Evolutionary conservation across 352 stramenopile species (phyloP).

Genomic region (Globisporangium ultimum): DNA sequence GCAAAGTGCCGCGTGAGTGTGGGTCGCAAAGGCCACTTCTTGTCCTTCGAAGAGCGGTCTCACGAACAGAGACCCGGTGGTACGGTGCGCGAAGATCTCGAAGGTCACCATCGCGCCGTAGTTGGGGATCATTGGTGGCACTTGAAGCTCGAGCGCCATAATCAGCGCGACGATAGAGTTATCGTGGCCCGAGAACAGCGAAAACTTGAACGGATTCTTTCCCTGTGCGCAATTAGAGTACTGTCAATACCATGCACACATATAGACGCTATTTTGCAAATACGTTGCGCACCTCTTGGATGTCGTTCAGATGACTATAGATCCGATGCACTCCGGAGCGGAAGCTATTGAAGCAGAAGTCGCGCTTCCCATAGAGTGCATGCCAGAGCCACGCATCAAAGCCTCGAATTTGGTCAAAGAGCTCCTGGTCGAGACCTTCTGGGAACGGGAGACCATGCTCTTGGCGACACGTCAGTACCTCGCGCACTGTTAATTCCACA

Average conservation of each 20-base stretch:
- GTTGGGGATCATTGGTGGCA: constrained; percentile 45
- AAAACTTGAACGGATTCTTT: constrained; percentile 41
- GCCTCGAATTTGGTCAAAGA: constrained; percentile 60
- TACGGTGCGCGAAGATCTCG: constrained; percentile 51
- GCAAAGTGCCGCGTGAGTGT: constrained; percentile 42
- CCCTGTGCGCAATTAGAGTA: constrained; percentile 7
- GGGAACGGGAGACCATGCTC: constrained; percentile 60
- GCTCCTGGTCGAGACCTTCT: constrained; percentile 42
- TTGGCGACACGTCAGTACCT: constrained; percentile 65
- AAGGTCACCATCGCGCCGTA: constrained; percentile 79
- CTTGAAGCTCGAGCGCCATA: constrained; percentile 56
- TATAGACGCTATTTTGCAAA: constrained; percentile 3
- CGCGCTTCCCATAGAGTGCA: constrained; percentile 60
- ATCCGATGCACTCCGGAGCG: constrained; percentile 49
- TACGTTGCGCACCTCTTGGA: constrained; percentile 31
- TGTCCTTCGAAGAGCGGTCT: constrained; percentile 50
- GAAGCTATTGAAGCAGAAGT: constrained; percentile 67
- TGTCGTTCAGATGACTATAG: constrained; percentile 37
- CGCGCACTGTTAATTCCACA: constrained; percentile 39
- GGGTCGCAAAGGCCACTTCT: constrained; percentile 35
- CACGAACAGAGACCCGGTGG: constrained; percentile 43
- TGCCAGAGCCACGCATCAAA: constrained; percentile 79
- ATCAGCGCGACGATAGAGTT: constrained; percentile 76
- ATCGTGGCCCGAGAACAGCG: constrained; percentile 77
- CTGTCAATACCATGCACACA: background rate